Evolutionary conservation across 345 rosid species (phyloP).

Genomic region (Melaleuca alternifolia): DNA sequence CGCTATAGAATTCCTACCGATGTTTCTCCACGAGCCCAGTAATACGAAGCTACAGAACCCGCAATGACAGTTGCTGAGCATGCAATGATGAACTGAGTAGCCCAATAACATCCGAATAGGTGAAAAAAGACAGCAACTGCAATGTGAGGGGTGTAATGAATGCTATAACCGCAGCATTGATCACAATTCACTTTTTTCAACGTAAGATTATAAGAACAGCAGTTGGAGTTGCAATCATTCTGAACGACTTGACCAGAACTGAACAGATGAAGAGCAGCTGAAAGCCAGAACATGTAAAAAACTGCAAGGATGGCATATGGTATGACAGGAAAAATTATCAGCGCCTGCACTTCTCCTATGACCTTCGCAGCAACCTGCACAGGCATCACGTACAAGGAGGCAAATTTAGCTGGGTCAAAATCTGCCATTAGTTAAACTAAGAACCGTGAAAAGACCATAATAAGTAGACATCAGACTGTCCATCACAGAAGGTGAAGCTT

Average conservation of each 20-base stretch:
- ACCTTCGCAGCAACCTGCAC: slow-evolving; percentile 97
- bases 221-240: slow-evolving; percentile 71
- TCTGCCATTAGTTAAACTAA: not conserved
- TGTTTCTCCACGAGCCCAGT: slow-evolving; percentile 89
- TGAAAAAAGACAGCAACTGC: slow-evolving; percentile 83
- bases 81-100: slow-evolving; percentile 82
- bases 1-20: slow-evolving; percentile 35
- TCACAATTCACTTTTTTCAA: slow-evolving; percentile 80
- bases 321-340: slow-evolving; percentile 74
- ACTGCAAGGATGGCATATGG: slow-evolving; percentile 70
- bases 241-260: slow-evolving; percentile 84
- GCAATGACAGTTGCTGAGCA: slow-evolving; percentile 84
- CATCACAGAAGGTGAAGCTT: not conserved
- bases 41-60: slow-evolving; percentile 92
- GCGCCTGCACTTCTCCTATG: slow-evolving; percentile 93
- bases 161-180: slow-evolving; percentile 78
- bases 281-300: slow-evolving; percentile 93
- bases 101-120: slow-evolving; percentile 95
- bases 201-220: slow-evolving; percentile 83
- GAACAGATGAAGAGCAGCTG: slow-evolving; percentile 82
- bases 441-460: not conserved
- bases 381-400: not conserved
- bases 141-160: slow-evolving; percentile 90
- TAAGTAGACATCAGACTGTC: not conserved
- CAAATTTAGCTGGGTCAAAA: not conserved